Evolutionary conservation across 2,329 filamentous ascomycete genomes (phyloP).

Genomic region (Microdochium nivale): DNA sequence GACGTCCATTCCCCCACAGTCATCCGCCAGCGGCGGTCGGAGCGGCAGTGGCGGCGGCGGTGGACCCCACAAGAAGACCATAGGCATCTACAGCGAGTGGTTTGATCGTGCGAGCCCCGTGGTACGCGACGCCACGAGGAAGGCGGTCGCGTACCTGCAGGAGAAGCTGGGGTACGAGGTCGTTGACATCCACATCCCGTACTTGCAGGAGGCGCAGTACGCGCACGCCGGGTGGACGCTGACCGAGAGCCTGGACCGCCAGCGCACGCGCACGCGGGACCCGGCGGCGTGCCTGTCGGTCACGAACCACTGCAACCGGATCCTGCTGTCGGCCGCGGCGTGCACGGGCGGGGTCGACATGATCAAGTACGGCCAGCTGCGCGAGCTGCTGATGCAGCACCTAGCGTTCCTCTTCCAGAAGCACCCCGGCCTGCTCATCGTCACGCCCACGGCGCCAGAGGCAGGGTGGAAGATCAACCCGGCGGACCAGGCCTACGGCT

Average conservation of each 20-base stretch:
- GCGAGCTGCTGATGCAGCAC: slow-evolving; percentile 71
- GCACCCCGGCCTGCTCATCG: slow-evolving; percentile 50
- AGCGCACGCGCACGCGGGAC: slow-evolving; percentile 15
- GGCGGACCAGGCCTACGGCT: slow-evolving; percentile 58
- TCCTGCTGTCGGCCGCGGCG: slow-evolving; percentile 57
- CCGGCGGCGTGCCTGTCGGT: slow-evolving; percentile 10
- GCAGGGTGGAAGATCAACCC: slow-evolving; percentile 61
- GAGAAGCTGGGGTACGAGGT: slow-evolving; percentile 35
- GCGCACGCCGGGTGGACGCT: slow-evolving; percentile 75
- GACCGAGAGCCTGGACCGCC: slow-evolving; percentile 51
- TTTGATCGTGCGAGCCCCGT: slow-evolving; percentile 57
- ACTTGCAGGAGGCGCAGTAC: slow-evolving; percentile 61
- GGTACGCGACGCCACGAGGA: slow-evolving; percentile 54
- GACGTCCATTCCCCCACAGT: slow-evolving; percentile 38
- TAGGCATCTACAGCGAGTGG: slow-evolving; percentile 65
- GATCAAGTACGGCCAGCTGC: slow-evolving; percentile 63
- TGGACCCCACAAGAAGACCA: slow-evolving; percentile 40
- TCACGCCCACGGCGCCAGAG: slow-evolving; percentile 70
- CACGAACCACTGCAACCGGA: slow-evolving; percentile 58
- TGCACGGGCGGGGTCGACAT: slow-evolving; percentile 62
- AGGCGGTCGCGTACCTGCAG: slow-evolving; percentile 45
- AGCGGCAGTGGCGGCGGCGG: not conserved
- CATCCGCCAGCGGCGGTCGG: slow-evolving; percentile 20
- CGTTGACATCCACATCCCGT: slow-evolving; percentile 56
- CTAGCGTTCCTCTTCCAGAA: slow-evolving; percentile 47